Conservation (phyloP, 306 rosid genomes). For the Calophaca sinica region DNA sequence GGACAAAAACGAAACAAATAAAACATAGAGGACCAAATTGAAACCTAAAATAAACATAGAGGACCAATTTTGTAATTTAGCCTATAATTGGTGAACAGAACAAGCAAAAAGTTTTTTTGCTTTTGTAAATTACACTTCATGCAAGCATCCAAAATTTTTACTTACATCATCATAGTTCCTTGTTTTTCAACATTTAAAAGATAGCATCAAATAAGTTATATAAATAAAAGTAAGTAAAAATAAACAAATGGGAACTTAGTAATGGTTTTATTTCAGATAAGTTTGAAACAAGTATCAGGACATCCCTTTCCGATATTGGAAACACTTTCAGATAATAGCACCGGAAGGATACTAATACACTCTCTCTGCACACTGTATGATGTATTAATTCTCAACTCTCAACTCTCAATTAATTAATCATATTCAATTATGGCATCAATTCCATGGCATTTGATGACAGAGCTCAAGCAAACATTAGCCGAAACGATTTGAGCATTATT, state of each 20-base stretch:
- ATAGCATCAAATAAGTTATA: neutral
- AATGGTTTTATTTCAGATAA: constrained; percentile 26
- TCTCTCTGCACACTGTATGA: neutral
- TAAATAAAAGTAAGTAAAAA: neutral
- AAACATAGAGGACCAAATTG: too few species aligned
- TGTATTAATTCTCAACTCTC: neutral
- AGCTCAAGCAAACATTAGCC: constrained; percentile 60
- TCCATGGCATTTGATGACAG: constrained; percentile 67
- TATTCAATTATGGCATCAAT: constrained; percentile 60
- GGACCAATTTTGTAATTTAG: too few species aligned
- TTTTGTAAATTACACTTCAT: neutral
- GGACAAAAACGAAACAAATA: too few species aligned
- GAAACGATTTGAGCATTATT: constrained; percentile 62
- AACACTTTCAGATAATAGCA: too few species aligned
- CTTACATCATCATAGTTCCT: neutral
- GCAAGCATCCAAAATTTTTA: neutral
- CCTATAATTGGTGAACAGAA: too few species aligned
- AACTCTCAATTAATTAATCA: constrained; percentile 6
- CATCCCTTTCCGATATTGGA: constrained; percentile 30
- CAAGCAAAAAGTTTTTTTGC: too few species aligned
- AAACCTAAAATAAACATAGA: too few species aligned
- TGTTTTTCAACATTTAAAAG: neutral
- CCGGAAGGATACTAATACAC: too few species aligned
- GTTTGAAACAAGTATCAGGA: constrained; percentile 27
- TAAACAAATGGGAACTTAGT: neutral